Evolutionary conservation across 805 yeast genomes (phyloP).

Genomic region (Suhomyces emberorum): DNA sequence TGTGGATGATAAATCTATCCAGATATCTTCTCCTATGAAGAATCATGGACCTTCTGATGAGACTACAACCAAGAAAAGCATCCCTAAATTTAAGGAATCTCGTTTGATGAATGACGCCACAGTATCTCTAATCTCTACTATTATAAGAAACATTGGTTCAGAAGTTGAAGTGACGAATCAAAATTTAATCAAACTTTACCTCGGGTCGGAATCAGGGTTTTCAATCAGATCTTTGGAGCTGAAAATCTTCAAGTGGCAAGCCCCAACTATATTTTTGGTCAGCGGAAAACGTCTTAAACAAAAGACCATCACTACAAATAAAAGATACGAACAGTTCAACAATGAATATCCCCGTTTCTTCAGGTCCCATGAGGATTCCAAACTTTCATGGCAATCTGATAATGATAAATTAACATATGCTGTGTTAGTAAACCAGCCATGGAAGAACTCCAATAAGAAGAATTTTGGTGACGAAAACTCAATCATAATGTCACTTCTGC

Average conservation of each 20-base stretch:
- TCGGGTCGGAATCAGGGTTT: slow-evolving; percentile 77
- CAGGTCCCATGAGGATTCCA: slow-evolving; percentile 21
- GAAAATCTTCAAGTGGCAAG: slow-evolving; percentile 84
- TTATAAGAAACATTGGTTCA: slow-evolving; percentile 19
- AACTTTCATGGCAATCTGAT: slow-evolving; percentile 35
- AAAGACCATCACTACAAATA: slow-evolving; percentile 34
- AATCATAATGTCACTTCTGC: slow-evolving; percentile 63
- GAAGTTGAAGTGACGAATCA: slow-evolving; percentile 41
- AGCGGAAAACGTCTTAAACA: slow-evolving; percentile 55
- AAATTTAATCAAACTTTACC: slow-evolving; percentile 58
- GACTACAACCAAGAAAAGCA: slow-evolving; percentile 1
- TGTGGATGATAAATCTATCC: not conserved
- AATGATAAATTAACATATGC: slow-evolving; percentile 55
- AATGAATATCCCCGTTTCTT: slow-evolving; percentile 43
- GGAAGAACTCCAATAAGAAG: slow-evolving; percentile 71
- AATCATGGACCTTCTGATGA: not conserved
- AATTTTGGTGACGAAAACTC: slow-evolving; percentile 65
- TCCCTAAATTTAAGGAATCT: slow-evolving; percentile 21
- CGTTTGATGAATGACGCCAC: slow-evolving; percentile 40
- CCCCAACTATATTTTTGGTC: slow-evolving; percentile 72
- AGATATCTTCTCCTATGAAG: not conserved
- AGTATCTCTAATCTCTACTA: slow-evolving; percentile 36
- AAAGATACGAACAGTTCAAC: slow-evolving; percentile 50
- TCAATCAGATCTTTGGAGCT: slow-evolving; percentile 85
- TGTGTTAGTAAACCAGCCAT: slow-evolving; percentile 63